phyloP scores from a whole-genome alignment of 2,329 filamentous ascomycete species.

The Alternaria sp. region DNA sequence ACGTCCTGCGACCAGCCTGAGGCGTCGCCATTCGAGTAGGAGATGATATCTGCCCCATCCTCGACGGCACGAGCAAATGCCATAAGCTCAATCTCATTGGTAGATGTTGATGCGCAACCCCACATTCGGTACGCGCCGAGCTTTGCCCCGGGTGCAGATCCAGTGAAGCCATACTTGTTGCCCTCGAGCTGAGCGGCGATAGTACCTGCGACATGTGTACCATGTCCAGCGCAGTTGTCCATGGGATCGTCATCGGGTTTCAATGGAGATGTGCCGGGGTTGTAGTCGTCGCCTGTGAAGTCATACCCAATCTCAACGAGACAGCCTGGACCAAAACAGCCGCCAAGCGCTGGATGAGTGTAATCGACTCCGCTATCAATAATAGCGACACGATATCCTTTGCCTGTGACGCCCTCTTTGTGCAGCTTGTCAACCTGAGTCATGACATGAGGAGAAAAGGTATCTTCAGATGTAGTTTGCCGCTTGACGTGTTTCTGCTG shows the following conservation, averaged over 20 bases:
- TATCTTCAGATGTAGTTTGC: slow-evolving; percentile 10
- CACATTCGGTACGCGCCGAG: slow-evolving; percentile 27
- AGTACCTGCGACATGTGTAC: slow-evolving; percentile 65
- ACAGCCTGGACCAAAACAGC: slow-evolving; percentile 3
- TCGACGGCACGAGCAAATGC: slow-evolving; percentile 61
- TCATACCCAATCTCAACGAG: neutral
- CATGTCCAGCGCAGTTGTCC: slow-evolving; percentile 58
- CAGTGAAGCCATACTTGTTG: slow-evolving; percentile 23
- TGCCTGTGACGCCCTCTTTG: neutral
- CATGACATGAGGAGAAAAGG: slow-evolving; percentile 38
- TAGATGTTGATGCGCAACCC: slow-evolving; percentile 17
- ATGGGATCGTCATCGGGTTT: neutral
- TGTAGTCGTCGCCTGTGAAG: neutral
- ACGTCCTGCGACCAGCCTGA: slow-evolving; percentile 49
- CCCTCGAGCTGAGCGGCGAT: slow-evolving; percentile 66
- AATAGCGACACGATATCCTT: neutral
- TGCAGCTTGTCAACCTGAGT: neutral
- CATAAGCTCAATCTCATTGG: slow-evolving; percentile 22
- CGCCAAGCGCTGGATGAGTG: neutral
- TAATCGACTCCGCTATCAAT: neutral
- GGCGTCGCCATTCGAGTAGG: slow-evolving; percentile 24
- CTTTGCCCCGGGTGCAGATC: slow-evolving; percentile 32
- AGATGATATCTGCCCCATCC: slow-evolving; percentile 54
- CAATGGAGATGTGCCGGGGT: neutral
- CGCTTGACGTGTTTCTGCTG: slow-evolving; percentile 17